These are phyloP conservation scores for Hypholoma sublateritium DNA, from an alignment of 768 basidiomycete species.

Conservation along the genomic window DNA sequence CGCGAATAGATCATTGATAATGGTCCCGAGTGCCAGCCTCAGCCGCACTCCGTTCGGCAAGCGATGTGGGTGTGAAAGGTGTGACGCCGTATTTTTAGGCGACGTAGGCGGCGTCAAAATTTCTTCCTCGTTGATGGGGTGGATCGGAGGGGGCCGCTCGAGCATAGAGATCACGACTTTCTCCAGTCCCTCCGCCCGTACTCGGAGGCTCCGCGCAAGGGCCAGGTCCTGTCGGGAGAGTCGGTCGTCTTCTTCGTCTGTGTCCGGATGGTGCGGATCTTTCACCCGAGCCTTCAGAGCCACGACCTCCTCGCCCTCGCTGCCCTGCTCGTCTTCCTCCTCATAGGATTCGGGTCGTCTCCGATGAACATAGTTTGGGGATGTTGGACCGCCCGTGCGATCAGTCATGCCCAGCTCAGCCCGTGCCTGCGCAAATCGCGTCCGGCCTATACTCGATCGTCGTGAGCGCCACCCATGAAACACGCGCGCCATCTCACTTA, in stretches of 20 bases:
- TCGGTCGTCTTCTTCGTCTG: slow-evolving; percentile 60
- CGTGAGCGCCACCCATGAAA: not conserved
- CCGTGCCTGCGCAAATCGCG: slow-evolving; percentile 80
- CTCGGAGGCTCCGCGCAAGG: slow-evolving; percentile 62
- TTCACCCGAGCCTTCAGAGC: slow-evolving; percentile 53
- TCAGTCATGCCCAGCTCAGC: slow-evolving; percentile 87
- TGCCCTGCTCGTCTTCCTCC: slow-evolving; percentile 65
- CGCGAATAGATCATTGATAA: slow-evolving; percentile 82
- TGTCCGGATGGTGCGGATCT: slow-evolving; percentile 40
- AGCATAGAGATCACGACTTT: slow-evolving; percentile 83
- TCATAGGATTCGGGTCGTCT: slow-evolving; percentile 75
- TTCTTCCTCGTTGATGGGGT: slow-evolving; percentile 52
- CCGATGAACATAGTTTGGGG: slow-evolving; percentile 60
- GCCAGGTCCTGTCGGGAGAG: slow-evolving; percentile 57
- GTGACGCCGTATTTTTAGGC: slow-evolving; percentile 40
- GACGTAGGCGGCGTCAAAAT: slow-evolving; percentile 50
- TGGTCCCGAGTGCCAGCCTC: slow-evolving; percentile 69
- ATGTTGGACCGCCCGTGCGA: slow-evolving; percentile 67
- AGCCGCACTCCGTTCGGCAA: slow-evolving; percentile 82
- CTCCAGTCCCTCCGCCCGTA: slow-evolving; percentile 80
- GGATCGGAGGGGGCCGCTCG: slow-evolving; percentile 69
- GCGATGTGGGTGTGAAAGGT: slow-evolving; percentile 50
- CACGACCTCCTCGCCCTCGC: slow-evolving; percentile 61
- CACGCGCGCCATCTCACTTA: slow-evolving; percentile 12
- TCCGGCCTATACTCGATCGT: slow-evolving; percentile 42